Evolutionary conservation across 2,329 filamentous ascomycete species (phyloP).

Genomic region (Plectosphaerella cucumerina): DNA sequence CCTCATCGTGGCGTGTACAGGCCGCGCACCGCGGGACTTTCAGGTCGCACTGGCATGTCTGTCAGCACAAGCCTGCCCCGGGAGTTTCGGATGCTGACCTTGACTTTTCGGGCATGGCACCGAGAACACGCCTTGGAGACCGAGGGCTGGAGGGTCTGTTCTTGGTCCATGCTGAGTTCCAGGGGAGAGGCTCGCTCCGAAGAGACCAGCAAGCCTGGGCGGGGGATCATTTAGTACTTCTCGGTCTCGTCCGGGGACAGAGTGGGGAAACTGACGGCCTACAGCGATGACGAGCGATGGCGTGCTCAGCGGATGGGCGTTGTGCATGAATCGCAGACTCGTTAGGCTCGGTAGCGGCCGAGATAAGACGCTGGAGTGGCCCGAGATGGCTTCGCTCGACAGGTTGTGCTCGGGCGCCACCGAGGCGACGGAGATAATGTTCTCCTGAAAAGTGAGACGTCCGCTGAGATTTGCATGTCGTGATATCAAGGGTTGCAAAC

Average conservation of each 20-base stretch:
- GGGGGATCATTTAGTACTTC: neutral
- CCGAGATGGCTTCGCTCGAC: neutral
- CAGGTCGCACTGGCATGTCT: conserved; percentile 16
- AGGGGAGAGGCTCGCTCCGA: neutral
- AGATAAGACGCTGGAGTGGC: neutral
- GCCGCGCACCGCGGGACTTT: conserved; percentile 17
- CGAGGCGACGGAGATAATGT: neutral
- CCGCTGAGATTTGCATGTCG: neutral
- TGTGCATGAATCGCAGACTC: neutral
- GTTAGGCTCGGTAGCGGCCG: neutral
- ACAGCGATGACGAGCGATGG: neutral
- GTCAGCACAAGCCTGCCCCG: neutral
- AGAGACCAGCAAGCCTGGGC: neutral
- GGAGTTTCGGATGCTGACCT: conserved; percentile 12
- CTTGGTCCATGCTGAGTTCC: neutral
- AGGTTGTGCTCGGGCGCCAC: neutral
- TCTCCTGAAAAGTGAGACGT: neutral
- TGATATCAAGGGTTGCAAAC: neutral
- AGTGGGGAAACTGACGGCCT: neutral
- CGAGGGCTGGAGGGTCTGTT: conserved; percentile 2
- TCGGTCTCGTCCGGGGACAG: neutral
- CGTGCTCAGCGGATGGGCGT: neutral
- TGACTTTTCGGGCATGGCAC: conserved; percentile 14
- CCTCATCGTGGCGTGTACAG: conserved; percentile 9
- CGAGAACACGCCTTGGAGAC: conserved; percentile 11